Base-by-base conservation (phyloP, 2,329 filamentous ascomycete genomes). In the Canariomyces notabilis region DNA sequence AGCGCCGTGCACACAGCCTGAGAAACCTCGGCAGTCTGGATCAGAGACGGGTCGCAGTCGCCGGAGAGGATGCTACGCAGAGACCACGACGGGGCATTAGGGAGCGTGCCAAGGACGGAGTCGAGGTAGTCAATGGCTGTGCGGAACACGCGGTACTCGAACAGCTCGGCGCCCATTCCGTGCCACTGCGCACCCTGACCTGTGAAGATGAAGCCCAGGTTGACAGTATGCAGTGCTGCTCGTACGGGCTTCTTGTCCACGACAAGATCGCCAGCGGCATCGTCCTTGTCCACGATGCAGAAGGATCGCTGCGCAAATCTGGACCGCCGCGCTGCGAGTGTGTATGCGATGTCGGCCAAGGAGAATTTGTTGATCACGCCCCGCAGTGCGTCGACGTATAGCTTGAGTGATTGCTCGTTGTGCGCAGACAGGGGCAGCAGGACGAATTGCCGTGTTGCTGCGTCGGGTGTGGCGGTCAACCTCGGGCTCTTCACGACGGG, bases 1-100 rank as follows among this genome's bases (percentile, higher is more conserved):
- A 70, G n/a, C 1, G 65, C 64, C 8, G 64, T 67, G 44, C 61
- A 67, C 0, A 64, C 19, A 5, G 67, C 59, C 36, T 68, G 64
- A 15, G 54, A 53, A 29, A 60, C 42, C n/a, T 53, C 51, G 14
- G 52, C 46, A 9, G 51, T 47, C 22, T 56, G 35, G 12, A 59
- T 47, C 6, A 39, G 38, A 11, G 51, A 44, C 2, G 38, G n/a
- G 16, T 42, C 43, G 16, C 22, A 31, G 36, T 37, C 33, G 14
- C 37, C 42, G 21, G 22, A 44, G 18, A 56, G 37, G 16, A 44
- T 45, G 5, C 47, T 37, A 19, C 16, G 21, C 4, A 50, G 19
- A 4, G 38, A 36, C 43, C 43, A 46, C n/a, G 20, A 11, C 6
- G 42, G 46, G 9, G 20, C 22, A 34, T 42, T 23, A 16, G 29